Evolutionary conservation across 2,329 filamentous ascomycete species (phyloP), one percentile per base, ranked within the genome.

Genomic region (Elsinoe perseae): DNA sequence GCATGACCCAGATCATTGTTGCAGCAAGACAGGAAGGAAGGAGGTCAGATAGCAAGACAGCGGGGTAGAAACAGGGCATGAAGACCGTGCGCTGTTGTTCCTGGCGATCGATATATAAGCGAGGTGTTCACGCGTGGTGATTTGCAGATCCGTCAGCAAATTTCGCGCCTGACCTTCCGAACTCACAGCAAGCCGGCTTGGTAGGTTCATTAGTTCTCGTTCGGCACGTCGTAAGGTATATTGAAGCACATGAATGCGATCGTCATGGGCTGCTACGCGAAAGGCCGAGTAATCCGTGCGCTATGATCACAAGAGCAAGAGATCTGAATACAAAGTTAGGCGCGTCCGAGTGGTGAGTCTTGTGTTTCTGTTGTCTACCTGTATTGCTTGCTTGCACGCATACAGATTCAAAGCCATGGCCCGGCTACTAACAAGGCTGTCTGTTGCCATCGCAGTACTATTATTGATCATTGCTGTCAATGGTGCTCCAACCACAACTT

Each of bases 91-190:
- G n/a, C 18, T 44, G 14, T 9, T 25, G 40, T 43, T 23, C 40
- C 40, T 43, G 40, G 18, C 40, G 40, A 43, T 43, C 40, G 18
- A 43, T 23, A 43, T 43, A 43, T 43, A 43, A 43, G 40, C 40
- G 40, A 43, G 40, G 18, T 43, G 9, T 43, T 20, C 40, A 20
- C 40, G 12, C 7, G 20, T 10, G 4, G 23, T 25, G 23, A 44
- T 44, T 44, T 25, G 40, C 40, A 44, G 40, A 21, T 44, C 23
- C 10, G 23, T 21, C 40, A 44, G 23, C 20, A 23, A 44, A 44
- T 25, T 25, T 44, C 40, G 40, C 40, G 21, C 40, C 40, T 44
- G 40, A 44, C 18, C 40, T 44, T 27, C 40, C 40, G 40, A 12
- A 44, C 40, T 21, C 20, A 14, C 20, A n/a, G 25, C 20, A 10